Percentiles rank a stretch among this genome's conserved stretches.
Conservation (phyloP, 352 stramenopile genomes). For the Globisporangium heterothallicum region DNA sequence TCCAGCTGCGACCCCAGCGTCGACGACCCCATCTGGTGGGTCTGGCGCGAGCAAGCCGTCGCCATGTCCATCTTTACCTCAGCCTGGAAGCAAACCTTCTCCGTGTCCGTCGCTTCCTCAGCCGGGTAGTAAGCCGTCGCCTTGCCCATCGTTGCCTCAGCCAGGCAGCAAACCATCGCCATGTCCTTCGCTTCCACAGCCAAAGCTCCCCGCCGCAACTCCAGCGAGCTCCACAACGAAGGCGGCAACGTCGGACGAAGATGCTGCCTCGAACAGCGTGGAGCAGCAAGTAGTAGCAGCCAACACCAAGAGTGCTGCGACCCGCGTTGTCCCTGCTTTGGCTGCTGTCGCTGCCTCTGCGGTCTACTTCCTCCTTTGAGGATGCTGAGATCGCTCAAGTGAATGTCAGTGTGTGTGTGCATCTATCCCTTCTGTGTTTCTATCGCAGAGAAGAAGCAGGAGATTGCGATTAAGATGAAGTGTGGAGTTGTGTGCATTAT, state of each 20-base stretch:
- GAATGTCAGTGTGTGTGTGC: conserved; percentile 5
- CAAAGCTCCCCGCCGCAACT: conserved; percentile 15
- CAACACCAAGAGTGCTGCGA: conserved; percentile 32
- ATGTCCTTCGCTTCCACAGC: conserved; percentile 27
- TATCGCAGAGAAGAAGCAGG: not conserved
- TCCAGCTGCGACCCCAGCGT: conserved; percentile 5
- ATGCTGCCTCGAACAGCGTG: conserved; percentile 10
- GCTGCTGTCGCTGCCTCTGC: conserved; percentile 27
- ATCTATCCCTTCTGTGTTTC: not conserved
- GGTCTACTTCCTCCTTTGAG: conserved; percentile 44
- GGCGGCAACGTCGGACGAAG: conserved; percentile 6
- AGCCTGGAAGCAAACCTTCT: conserved; percentile 15
- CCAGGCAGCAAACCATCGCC: conserved; percentile 14
- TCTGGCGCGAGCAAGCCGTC: not conserved
- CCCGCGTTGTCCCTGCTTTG: conserved; percentile 22
- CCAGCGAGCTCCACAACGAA: conserved; percentile 14
- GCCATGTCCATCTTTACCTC: conserved; percentile 19
- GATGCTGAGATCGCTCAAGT: not conserved
- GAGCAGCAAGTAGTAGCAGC: conserved; percentile 25
- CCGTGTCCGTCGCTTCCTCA: conserved; percentile 22
- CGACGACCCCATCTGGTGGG: not conserved
- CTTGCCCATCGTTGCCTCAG: conserved; percentile 23
- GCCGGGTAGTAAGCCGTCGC: conserved; percentile 13
- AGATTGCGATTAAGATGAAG: conserved; percentile 8
- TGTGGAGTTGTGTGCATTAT: conserved; percentile 12